phyloP scores from a whole-genome alignment of 495 filamentous ascomycete species.

The Umbilicaria muhlenbergii region DNA sequence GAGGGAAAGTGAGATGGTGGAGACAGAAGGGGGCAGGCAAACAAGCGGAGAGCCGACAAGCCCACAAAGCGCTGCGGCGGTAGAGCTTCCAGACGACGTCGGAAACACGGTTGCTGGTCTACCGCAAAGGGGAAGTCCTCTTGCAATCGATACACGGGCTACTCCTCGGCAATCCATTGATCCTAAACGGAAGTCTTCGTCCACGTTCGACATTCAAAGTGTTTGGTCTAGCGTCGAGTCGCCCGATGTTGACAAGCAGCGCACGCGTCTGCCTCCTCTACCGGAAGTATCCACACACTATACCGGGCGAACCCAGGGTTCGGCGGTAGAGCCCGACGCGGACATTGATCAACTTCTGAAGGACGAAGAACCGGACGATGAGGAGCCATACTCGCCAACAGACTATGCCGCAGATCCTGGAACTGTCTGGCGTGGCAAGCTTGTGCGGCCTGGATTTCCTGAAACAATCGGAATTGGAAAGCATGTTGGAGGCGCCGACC shows the following conservation, averaged over 20 bases:
- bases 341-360: slow-evolving; percentile 84
- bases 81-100: slow-evolving; percentile 14
- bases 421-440: slow-evolving; percentile 61
- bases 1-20: slow-evolving; percentile 18
- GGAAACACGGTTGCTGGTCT: slow-evolving; percentile 10
- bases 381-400: slow-evolving; percentile 73
- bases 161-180: slow-evolving; percentile 21
- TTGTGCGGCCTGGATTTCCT: slow-evolving; percentile 62
- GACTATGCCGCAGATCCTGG: slow-evolving; percentile 49
- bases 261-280: slow-evolving; percentile 23
- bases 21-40: slow-evolving; percentile 18
- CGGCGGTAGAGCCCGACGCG: slow-evolving; percentile 49
- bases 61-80: slow-evolving; percentile 16
- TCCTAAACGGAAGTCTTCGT: slow-evolving; percentile 19
- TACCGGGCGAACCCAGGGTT: slow-evolving; percentile 21
- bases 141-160: slow-evolving; percentile 32
- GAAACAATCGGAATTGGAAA: slow-evolving; percentile 63
- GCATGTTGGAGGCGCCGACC: slow-evolving; percentile 67
- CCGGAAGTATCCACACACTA: slow-evolving; percentile 29
- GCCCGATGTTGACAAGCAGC: slow-evolving; percentile 25
- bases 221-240: slow-evolving; percentile 52
- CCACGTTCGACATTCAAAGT: slow-evolving; percentile 55
- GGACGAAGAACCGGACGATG: slow-evolving; percentile 69
- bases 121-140: slow-evolving; percentile 9
- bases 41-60: slow-evolving; percentile 19